phyloP scores from a whole-genome alignment of 2,329 filamentous ascomycete species.

The Phyllosticta paracitricarpa region DNA sequence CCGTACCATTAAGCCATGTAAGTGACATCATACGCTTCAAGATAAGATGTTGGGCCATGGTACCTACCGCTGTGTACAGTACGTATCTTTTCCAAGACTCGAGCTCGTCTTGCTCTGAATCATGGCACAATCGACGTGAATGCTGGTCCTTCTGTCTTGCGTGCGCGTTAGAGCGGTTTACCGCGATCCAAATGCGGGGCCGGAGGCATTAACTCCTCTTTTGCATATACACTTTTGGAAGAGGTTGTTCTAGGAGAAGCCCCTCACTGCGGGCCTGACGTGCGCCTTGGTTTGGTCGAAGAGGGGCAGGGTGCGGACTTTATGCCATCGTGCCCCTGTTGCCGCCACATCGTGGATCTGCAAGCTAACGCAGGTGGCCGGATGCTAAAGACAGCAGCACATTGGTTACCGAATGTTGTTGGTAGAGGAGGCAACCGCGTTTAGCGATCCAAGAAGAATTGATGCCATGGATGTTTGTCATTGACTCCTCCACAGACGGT shows the following conservation, averaged over 20 bases:
- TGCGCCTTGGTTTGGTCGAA: background rate
- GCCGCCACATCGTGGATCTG: background rate
- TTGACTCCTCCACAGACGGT: background rate
- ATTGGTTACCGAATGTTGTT: background rate
- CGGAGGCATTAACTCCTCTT: background rate
- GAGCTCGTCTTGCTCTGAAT: background rate
- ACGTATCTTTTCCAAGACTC: background rate
- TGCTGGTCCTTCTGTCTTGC: background rate
- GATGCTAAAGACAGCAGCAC: background rate
- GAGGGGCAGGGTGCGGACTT: background rate
- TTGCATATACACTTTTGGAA: background rate
- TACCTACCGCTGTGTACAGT: background rate
- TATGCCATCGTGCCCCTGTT: background rate
- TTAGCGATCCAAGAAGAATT: background rate
- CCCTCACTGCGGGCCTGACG: background rate
- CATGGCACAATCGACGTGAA: background rate
- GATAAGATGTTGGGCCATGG: background rate
- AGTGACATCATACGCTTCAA: background rate
- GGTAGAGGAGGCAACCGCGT: background rate
- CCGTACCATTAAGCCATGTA: background rate
- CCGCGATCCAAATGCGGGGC: background rate
- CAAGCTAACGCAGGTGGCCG: background rate
- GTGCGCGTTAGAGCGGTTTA: background rate
- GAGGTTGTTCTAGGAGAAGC: background rate
- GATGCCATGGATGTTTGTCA: background rate